Percentiles rank a stretch among this genome's conserved stretches.
These are phyloP conservation scores for Fusarium circinatum DNA, from an alignment of 2,329 filamentous ascomycete genomes.

Conservation along the genomic window DNA sequence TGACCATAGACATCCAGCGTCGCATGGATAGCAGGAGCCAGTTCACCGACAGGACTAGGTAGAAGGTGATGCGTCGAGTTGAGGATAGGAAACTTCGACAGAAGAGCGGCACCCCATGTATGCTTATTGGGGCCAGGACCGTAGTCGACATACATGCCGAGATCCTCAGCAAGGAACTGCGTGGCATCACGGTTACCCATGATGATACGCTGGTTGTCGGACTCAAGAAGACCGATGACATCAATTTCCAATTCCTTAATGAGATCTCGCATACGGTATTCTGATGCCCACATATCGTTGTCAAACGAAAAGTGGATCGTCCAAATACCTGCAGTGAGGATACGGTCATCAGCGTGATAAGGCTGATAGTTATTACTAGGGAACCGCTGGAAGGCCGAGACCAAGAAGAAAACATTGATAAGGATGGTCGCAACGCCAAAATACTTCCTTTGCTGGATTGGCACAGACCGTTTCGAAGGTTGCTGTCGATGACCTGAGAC, in stretches of 20 bases:
- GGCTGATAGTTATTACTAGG: conserved; percentile 91
- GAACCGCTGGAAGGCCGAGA: conserved; percentile 88
- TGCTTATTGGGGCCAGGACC: conserved; percentile 98
- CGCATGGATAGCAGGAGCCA: conserved; percentile 96
- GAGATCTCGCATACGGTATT: conserved; percentile 90
- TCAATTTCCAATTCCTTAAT: conserved; percentile 97
- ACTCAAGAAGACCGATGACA: conserved; percentile 92
- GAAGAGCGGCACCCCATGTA: conserved; percentile 92
- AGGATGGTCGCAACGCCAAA: conserved; percentile 69
- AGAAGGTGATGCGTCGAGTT: conserved; percentile 97
- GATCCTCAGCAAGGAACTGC: conserved; percentile 92
- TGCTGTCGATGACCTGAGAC: conserved; percentile 58
- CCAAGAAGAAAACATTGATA: conserved; percentile 83
- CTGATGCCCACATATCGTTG: conserved; percentile 98
- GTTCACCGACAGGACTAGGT: conserved; percentile 91
- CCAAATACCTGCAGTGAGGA: conserved; percentile 96
- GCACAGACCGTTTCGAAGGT: conserved; percentile 42
- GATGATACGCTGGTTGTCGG: conserved; percentile 95
- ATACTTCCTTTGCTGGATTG: conserved; percentile 62
- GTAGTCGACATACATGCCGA: conserved; percentile 99
- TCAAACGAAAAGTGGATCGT: conserved; percentile 98
- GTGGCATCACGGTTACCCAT: conserved; percentile 99
- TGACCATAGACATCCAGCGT: conserved; percentile 93
- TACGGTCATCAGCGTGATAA: conserved; percentile 86
- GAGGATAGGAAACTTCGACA: conserved; percentile 97